phyloP scores from a whole-genome alignment of 805 yeast species.

The Huiozyma sinensis region DNA sequence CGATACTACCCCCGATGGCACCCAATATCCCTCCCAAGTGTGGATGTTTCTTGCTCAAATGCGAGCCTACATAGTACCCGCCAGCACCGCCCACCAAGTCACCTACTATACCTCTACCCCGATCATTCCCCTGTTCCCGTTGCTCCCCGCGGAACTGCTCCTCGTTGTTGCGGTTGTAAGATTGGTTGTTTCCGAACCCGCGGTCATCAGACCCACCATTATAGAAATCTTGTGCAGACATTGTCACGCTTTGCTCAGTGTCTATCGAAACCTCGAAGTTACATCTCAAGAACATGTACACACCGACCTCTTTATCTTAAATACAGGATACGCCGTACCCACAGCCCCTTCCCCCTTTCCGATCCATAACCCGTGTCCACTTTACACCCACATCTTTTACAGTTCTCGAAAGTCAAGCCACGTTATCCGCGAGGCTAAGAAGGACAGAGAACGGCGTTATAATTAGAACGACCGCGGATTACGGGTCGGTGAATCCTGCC shows the following conservation, averaged over 20 bases:
- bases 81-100: constrained; percentile 40
- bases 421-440: no score
- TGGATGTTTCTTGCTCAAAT: constrained; percentile 21
- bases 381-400: no score
- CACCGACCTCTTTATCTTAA: no score
- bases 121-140: constrained; percentile 2
- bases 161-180: background rate
- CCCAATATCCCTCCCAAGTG: constrained; percentile 39
- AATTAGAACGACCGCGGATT: no score
- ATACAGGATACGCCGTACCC: no score
- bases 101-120: background rate
- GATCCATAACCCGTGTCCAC: no score
- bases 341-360: no score
- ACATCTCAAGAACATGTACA: no score
- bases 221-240: constrained; percentile 52
- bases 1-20: constrained; percentile 45
- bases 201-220: constrained; percentile 31
- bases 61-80: constrained; percentile 43
- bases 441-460: no score
- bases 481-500: no score
- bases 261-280: no score
- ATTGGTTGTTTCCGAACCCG: background rate
- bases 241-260: background rate
- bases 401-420: no score
- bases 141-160: background rate